Evolutionary conservation across 108 stramenopile genomes (phyloP), one percentile per base, ranked within the genome.

Genomic region (Nitzschia sp.): DNA sequence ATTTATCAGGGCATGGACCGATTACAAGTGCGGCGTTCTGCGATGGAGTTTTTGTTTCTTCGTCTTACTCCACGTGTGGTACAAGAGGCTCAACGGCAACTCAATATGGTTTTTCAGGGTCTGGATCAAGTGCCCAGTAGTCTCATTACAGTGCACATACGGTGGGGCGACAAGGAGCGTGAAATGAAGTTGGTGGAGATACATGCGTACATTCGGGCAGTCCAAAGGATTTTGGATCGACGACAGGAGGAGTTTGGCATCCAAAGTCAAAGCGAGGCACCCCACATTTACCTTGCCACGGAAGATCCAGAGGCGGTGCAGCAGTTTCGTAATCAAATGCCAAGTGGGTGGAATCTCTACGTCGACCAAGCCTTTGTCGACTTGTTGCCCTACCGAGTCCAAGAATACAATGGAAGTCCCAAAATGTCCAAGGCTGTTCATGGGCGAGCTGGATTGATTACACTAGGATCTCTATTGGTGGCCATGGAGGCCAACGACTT

Each of bases 71-170:
- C 70, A 11, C 17, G 36, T 28, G 64, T 87, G 0, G 46, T 75
- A 24, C 17, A 74, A 23, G 82, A 82, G 54, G 86, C 83, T 28
- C 67, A 82, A 70, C 68, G 80, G 54, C 81, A 83, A 61, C 73
- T 81, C 33, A 65, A 65, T 29, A 55, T 74, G 0, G 80, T 82
- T 29, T 83, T 87, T 74, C 62, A 62, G 0, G 55, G 49, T 57
- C 70, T 68, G 17, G 46, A 77, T 31, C 51, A 59, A 48, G 69
- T 70, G 32, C 70, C 79, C 5, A 31, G 59, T 3, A 42, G 72
- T 24, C 59, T 87, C 17, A 84, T 87, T 27, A 87, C 86, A 4
- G 86, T 87, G n/a, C 82, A 87, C 35, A 77, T 87, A 29, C 64
- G 86, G 54, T 84, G 83, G 86, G 86, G 86, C 29, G 80, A 86